phyloP scores from a whole-genome alignment of 768 basidiomycete species.

The Termitomyces sp. region DNA sequence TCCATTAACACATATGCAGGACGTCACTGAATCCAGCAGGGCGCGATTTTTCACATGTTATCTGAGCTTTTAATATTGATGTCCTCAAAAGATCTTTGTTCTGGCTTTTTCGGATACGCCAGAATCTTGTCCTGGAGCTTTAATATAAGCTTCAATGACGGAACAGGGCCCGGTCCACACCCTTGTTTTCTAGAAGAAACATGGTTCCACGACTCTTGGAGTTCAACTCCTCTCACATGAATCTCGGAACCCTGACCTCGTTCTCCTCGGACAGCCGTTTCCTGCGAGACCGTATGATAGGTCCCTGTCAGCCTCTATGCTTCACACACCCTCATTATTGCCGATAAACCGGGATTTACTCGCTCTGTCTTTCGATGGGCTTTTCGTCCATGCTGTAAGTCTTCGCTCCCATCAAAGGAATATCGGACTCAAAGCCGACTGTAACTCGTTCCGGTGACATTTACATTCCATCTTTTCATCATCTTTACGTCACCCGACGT shows the following conservation, averaged over 20 bases:
- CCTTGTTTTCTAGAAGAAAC: constrained; percentile 2
- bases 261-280: constrained; percentile 1
- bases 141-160: neutral
- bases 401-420: neutral
- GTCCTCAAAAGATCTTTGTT: neutral
- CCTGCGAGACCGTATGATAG: neutral
- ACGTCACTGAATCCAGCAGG: neutral
- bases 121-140: neutral
- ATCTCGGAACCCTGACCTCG: constrained; percentile 1
- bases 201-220: neutral
- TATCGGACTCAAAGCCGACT: neutral
- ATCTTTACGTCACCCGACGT: neutral
- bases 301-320: neutral
- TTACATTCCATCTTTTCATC: neutral
- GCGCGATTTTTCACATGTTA: neutral
- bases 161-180: neutral
- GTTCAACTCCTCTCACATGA: neutral
- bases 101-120: neutral
- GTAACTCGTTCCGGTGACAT: neutral
- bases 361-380: neutral
- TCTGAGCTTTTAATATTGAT: neutral
- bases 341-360: neutral
- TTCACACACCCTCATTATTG: neutral
- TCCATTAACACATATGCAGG: neutral
- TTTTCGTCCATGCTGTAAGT: neutral